Evolutionary conservation across 805 yeast genomes (phyloP).

Genomic region (Ogataea pilisensis): DNA sequence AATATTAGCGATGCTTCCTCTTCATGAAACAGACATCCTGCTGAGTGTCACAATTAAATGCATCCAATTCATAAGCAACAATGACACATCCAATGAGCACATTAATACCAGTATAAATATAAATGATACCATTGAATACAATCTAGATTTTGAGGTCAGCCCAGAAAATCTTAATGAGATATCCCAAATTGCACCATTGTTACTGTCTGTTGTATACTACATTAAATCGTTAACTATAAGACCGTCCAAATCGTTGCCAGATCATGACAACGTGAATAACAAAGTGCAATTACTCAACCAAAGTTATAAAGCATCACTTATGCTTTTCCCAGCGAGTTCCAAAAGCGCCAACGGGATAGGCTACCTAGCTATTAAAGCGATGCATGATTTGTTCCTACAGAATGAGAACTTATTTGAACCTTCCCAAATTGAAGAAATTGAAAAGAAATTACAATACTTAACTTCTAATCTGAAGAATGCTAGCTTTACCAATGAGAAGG

Average conservation of each 20-base stretch:
- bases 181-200: conserved; percentile 21
- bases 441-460: not conserved
- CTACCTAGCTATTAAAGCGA: conserved; percentile 7
- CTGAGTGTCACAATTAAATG: conserved; percentile 10
- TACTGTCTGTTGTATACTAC: conserved; percentile 23
- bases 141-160: not conserved
- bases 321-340: not conserved
- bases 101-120: not conserved
- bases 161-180: conserved; percentile 6
- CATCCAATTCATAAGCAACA: not conserved
- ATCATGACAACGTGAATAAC: conserved; percentile 16
- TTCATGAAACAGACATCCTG: conserved; percentile 5
- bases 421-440: conserved; percentile 5
- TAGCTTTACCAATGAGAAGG: not conserved
- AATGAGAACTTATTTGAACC: conserved; percentile 8
- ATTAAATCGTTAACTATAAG: conserved; percentile 17
- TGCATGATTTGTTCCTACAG: conserved; percentile 5
- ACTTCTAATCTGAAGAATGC: not conserved
- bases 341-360: conserved; percentile 3
- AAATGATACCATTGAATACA: not conserved
- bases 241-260: conserved; percentile 8
- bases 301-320: conserved; percentile 15
- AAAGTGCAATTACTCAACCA: conserved; percentile 17
- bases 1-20: conserved; percentile 6
- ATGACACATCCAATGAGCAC: not conserved